Base-by-base conservation (phyloP, 2,329 filamentous ascomycete genomes). In the Simplicillium aogashimaense region DNA sequence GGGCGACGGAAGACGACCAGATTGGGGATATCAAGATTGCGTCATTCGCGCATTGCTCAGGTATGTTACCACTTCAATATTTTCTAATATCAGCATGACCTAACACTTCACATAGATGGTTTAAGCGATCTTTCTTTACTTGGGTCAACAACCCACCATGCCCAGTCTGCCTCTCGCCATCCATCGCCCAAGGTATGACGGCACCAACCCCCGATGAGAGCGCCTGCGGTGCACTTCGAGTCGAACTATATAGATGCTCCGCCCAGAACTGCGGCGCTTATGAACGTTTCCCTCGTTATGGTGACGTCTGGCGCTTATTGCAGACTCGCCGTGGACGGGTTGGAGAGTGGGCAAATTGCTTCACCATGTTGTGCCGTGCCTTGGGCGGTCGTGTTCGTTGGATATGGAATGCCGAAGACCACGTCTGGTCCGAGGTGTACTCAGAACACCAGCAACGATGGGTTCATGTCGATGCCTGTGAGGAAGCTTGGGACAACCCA, bases 1-100 rank as follows among this genome's bases (percentile, higher is more conserved):
- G 66, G 86, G 85, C 15, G 78, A 84, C 42, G 85, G 81, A 41
- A 74, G 78, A 49, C 83, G 84, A 58, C 78, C 89, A 2, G 83
- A 88, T 67, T 97, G 90, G 90, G 90, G 89, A 42, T 95, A 97
- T 58, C 90, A 97, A 62, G 92, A 98, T 64, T 98, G 90, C 60
- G 87, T 95, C 41, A 83, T 97, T 55, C 77, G 86, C 49, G 86
- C 90, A 45, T 70, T 97, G 47, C 69, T 97, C 54, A 82, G 80
- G 84, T 88, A 69, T 52, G 78, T 25, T 65, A 44, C 25, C 36
- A 34, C 20, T 36, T 38, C n/a, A 18, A 17, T 32, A 35, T 25
- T 38, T 15, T 11, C 3, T 14, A 20, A 15, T 31, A 9, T 14
- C 18, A 13, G 12, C 15, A 7, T 31, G n/a, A 20, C 38, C 50